Evolutionary conservation across 352 stramenopile species (phyloP), one percentile per base, ranked within the genome.

Genomic region (Phytopythium helicoides): DNA sequence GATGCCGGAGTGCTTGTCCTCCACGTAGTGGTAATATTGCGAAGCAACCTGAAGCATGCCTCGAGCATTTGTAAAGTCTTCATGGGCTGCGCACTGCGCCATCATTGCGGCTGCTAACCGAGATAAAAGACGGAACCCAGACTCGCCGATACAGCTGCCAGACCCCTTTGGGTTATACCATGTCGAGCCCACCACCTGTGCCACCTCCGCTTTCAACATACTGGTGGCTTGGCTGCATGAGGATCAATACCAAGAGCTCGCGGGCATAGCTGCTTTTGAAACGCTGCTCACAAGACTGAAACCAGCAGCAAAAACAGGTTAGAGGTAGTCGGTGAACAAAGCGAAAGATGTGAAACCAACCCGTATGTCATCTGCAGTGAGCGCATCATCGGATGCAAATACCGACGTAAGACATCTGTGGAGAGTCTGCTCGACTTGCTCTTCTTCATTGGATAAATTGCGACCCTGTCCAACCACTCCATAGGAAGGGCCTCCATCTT

Each of bases 91-190:
- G 39, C 83, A 94, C 41, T 92, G 74, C n/a, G 86, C 74, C 71
- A 94, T 84, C 22, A 94, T 53, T 1, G 62, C 58, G 10, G 76
- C 72, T 8, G 83, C 69, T 22, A 94, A 66, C 2, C 72, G 64
- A 9, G 65, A 58, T 2, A 94, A 62, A 4, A 92, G 54, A 7
- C 74, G 67, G 55, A 94, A 94, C 19, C 83, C 83, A 3, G 70
- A 54, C 16, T 85, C 60, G 31, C 81, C 83, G 28, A 94, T 86
- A 40, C 81, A 92, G 39, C 80, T 92, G n/a, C 83, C 83, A 3
- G 79, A 87, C 14, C 83, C 83, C 54, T 91, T 89, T 5, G 83
- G 81, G 42, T 87, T 90, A 47, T 91, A 94, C 79, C 75, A 89
- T 9, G 73, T 71, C 0, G 69, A 81, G n/a, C 9, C 66, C 71